Percentiles rank a stretch among this genome's conserved stretches.
Evolutionary conservation across 108 stramenopile genomes (phyloP).

Genomic region (Schizochytrium sp.): DNA sequence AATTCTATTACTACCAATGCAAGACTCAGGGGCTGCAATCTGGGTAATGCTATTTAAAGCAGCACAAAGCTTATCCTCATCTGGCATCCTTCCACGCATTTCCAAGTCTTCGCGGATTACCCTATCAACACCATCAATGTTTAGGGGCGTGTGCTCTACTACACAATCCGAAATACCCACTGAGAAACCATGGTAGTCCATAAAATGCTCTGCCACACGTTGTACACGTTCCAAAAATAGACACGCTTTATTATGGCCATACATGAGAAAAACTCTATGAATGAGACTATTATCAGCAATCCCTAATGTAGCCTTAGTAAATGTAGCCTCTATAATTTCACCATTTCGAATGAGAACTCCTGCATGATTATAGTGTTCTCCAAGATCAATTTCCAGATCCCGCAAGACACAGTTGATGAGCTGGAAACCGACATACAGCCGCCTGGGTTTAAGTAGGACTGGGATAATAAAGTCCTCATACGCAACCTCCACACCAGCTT

Average conservation of each 20-base stretch:
- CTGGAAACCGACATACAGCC: background rate
- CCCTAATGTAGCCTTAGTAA: background rate
- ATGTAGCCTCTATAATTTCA: background rate
- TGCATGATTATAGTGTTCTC: background rate
- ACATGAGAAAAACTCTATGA: background rate
- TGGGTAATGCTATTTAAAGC: background rate
- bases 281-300: background rate
- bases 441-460: background rate
- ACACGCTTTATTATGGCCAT: conserved; percentile 9
- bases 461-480: background rate
- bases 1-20: background rate
- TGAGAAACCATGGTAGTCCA: background rate
- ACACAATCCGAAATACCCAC: background rate
- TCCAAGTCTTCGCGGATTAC: background rate
- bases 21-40: background rate
- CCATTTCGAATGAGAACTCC: background rate
- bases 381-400: background rate
- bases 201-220: background rate
- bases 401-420: background rate
- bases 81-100: background rate
- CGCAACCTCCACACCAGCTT: background rate
- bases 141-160: background rate
- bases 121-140: background rate
- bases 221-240: background rate
- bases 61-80: background rate